Percentiles rank a stretch among this genome's conserved stretches.
Conservation (phyloP, 2,329 filamentous ascomycete species). For the Penicillium carneum region DNA sequence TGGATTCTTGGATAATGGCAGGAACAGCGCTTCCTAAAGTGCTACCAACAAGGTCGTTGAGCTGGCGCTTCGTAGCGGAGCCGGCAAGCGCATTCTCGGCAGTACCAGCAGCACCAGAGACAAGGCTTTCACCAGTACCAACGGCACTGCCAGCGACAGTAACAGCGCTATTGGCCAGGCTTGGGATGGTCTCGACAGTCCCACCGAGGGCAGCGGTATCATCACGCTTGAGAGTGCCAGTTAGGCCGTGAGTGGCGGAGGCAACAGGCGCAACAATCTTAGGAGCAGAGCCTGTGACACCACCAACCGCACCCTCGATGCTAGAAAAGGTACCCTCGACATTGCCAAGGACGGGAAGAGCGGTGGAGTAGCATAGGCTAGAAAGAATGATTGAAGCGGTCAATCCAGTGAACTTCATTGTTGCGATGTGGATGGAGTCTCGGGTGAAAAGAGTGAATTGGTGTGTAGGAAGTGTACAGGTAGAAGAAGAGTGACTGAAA, state of each 20-base stretch:
- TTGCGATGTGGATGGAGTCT: conserved; percentile 23
- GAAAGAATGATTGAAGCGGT: conserved; percentile 43
- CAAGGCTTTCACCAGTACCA: conserved; percentile 27
- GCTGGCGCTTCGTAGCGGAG: not conserved
- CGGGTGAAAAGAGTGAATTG: conserved; percentile 35
- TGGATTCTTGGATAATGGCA: not conserved
- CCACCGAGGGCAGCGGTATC: conserved; percentile 4
- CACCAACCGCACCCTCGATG: conserved; percentile 14
- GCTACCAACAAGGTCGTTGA: not conserved
- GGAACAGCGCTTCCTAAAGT: not conserved
- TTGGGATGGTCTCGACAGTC: conserved; percentile 13
- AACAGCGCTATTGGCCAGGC: conserved; percentile 26
- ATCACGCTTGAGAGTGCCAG: conserved; percentile 19
- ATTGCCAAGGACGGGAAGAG: conserved; percentile 34
- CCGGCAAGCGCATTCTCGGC: conserved; percentile 20
- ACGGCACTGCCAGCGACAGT: conserved; percentile 25
- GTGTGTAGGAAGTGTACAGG: conserved; percentile 15
- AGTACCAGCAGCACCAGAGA: conserved; percentile 25
- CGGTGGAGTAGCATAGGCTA: conserved; percentile 40
- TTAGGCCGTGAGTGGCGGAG: conserved; percentile 4
- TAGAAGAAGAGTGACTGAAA: conserved; percentile 36
- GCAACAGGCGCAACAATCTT: conserved; percentile 5
- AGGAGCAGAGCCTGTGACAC: conserved; percentile 3
- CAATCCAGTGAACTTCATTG: conserved; percentile 50
- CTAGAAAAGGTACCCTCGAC: conserved; percentile 13